Base-by-base conservation (phyloP, 1,284 basidiomycete species). In the Pulveroboletus ridleyi region DNA sequence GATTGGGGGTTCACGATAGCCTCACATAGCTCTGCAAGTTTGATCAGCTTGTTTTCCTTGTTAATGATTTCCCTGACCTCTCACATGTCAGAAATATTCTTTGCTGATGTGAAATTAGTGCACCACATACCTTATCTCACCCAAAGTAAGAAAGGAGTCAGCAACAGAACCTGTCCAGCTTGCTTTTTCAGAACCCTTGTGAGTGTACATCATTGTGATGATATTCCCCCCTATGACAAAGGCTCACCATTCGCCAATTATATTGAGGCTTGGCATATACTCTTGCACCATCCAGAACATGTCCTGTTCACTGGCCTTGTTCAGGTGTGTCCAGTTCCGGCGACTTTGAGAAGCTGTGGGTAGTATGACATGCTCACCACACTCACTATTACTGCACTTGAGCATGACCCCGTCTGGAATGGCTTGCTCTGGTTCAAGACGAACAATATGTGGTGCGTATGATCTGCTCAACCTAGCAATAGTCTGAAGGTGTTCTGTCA, bases 281-380 rank as follows among this genome's bases (percentile, higher is more conserved):
- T 64, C 60, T 25, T 64, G 59, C 6, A 41, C 33, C 55, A 64
- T 62, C 60, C 59, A 64, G 42, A 64, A 62, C 11, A 46, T 57
- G 3, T n/a, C 29, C 0, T 33, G 5, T 8, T 49, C 20, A 0
- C 3, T 57, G 0, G 20, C 3, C 6, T 29, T 9, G 8, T 53
- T 17, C 1, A 64, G 55, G 8, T 56, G 11, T 13, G n/a, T 18
- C 56, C 63, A 57, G 1, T 49, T 58, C 11, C 41, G 59, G 14
- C 7, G 7, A 18, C 17, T 8, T 18, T 17, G 8, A 6, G 1
- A 4, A 15, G 29, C 23, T 1, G n/a, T n/a, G 3, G 42, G 60
- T 9, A 62, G 42, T 1, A 54, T 6, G 1, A 64, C 35, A 5
- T 62, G 56, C 2, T 18, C 2, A 3, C 60, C 33, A 20, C 56